Conservation (phyloP, 2,329 filamentous ascomycete species). For the Colletotrichum navitas region DNA sequence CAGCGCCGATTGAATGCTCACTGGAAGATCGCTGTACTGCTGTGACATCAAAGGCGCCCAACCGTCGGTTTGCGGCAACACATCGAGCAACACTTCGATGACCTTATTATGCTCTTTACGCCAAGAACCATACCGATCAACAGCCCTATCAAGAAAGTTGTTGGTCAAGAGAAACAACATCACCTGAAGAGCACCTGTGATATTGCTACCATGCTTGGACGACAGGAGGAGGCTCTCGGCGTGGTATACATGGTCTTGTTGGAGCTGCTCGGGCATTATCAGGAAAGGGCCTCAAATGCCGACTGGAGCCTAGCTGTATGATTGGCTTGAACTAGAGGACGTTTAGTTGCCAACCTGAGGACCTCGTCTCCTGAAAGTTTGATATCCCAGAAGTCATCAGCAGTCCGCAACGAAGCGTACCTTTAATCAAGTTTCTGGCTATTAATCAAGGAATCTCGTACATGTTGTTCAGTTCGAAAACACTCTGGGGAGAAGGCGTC, state of each 20-base stretch:
- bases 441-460: not conserved
- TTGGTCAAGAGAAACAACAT: not conserved
- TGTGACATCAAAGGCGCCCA: not conserved
- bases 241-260: not conserved
- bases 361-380: not conserved
- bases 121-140: accelerated
- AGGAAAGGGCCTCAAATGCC: not conserved
- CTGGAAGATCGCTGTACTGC: not conserved
- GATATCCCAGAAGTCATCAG: not conserved
- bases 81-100: not conserved
- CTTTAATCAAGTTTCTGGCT: not conserved
- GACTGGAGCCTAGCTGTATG: not conserved
- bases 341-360: not conserved
- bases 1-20: not conserved
- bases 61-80: not conserved
- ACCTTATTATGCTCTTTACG: not conserved
- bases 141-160: not conserved
- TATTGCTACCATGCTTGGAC: not conserved
- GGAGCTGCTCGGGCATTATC: not conserved
- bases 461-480: not conserved
- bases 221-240: not conserved
- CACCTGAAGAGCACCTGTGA: not conserved
- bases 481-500: not conserved
- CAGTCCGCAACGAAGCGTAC: not conserved
- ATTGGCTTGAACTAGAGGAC: not conserved